Percentiles rank a stretch among this genome's conserved stretches.
Conservation (phyloP, 176 grass and related monocot genomes). For the Rhynchospora tenuis region DNA sequence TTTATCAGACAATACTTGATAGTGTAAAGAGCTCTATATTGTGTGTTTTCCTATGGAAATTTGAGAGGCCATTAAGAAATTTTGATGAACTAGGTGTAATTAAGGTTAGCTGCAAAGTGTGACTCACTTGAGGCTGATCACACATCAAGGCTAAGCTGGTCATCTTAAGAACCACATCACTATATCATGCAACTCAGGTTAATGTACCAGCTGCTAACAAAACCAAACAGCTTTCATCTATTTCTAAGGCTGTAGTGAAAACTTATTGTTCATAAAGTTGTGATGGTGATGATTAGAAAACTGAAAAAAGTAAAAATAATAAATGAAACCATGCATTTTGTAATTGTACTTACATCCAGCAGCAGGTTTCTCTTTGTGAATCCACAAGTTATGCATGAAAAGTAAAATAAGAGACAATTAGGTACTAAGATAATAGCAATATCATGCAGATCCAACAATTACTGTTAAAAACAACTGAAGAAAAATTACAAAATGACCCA, state of each 20-base stretch:
- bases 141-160: not conserved
- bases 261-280: not conserved
- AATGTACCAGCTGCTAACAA: not conserved
- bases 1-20: too few relatives aligned
- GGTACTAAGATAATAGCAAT: slow-evolving; percentile 8
- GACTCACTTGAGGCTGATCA: not conserved
- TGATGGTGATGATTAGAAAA: slow-evolving; percentile 1
- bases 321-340: slow-evolving; percentile 1
- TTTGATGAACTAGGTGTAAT: not conserved
- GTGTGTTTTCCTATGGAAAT: not conserved
- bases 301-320: not conserved
- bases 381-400: slow-evolving; percentile 31
- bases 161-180: not conserved
- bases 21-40: too few relatives aligned
- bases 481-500: not conserved
- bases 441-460: not conserved
- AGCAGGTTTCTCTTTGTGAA: slow-evolving; percentile 84
- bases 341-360: slow-evolving; percentile 68
- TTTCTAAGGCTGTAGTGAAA: not conserved
- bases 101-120: not conserved
- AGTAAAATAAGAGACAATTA: slow-evolving; percentile 26
- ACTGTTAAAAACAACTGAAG: not conserved
- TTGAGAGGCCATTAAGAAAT: not conserved
- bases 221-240: not conserved
- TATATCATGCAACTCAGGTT: not conserved